Evolutionary conservation across 768 basidiomycete genomes (phyloP), one percentile per base, ranked within the genome.

Genomic region (Tremella mesenterica): DNA sequence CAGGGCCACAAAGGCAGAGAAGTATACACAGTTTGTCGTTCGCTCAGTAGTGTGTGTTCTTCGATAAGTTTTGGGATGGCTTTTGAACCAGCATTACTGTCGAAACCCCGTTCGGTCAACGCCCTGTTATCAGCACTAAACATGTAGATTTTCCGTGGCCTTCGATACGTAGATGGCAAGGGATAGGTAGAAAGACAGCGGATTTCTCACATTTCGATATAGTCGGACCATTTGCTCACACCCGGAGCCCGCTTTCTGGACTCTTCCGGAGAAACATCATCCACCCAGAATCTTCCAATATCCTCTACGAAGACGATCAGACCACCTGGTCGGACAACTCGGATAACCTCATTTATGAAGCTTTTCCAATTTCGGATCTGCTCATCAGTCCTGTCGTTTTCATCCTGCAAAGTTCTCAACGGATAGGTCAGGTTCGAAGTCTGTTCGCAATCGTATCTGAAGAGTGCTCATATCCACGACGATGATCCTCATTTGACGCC

Each of bases 1-100:
- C 58, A 54, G 14, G 27, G 48, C 48, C 53, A 55, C 20, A 59
- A 52, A 29, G 53, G 58, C 3, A 54, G 30, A 31, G 27, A 48
- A n/a, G 34, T 53, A 25, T 53, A 27, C 4, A 53, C 31, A 25
- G 49, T 50, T 13, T 20, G n/a, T 10, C 52, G 34, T 34, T 39
- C 47, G 21, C 36, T 48, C 16, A 53, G 36, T 34, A 48, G 36
- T 6, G 31, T 33, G n/a, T 39, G 30, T 9, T 28, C 34, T 23
- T n/a, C 28, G 34, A 57, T 57, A 4, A 49, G 16, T 18, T 30
- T 4, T 7, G 45, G 16, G 10, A 57, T 53, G 14, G 44, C 43
- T 21, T 25, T 33, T 10, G 44, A 47, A 16, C 33, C 49, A 10
- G 52, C 51, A 14, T 57, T 25, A 14, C 25, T 26, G 26, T 57